Evolutionary conservation across 164 flowering plant genomes (phyloP).

Genomic region (Kingdonia uniflora): DNA sequence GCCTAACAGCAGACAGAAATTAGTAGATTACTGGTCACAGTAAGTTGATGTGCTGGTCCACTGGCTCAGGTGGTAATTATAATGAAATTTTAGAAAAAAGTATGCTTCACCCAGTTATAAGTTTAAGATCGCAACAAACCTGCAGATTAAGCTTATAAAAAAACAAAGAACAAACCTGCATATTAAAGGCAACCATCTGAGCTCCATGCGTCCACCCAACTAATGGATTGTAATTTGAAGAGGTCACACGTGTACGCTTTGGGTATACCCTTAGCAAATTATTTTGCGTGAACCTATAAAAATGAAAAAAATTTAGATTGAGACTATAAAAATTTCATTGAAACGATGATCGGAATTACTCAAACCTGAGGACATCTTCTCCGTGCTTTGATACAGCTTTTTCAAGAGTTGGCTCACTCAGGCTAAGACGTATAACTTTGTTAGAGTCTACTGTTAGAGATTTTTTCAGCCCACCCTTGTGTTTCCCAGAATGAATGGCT

Average conservation of each 20-base stretch:
- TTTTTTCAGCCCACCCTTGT: constrained; percentile 18
- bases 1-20: no score
- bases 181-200: constrained; percentile 44
- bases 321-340: not conserved
- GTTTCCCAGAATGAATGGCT: constrained; percentile 28
- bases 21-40: no score
- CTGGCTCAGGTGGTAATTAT: no score
- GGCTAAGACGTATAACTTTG: constrained; percentile 23
- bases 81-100: no score
- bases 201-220: constrained; percentile 42
- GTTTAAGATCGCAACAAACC: no score
- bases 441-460: constrained; percentile 15
- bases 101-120: no score
- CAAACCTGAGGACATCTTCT: constrained; percentile 28
- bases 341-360: not conserved
- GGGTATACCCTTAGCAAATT: constrained; percentile 37
- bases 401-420: constrained; percentile 29
- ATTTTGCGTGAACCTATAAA: constrained; percentile 28
- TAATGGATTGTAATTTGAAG: constrained; percentile 40
- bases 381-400: constrained; percentile 22
- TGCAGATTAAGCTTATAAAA: no score
- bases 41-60: no score
- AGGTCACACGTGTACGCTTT: constrained; percentile 27
- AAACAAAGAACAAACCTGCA: constrained; percentile 41
- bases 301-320: not conserved